Evolutionary conservation across 139 green algal species (phyloP).

Genomic region (Picochlorum sp.): DNA sequence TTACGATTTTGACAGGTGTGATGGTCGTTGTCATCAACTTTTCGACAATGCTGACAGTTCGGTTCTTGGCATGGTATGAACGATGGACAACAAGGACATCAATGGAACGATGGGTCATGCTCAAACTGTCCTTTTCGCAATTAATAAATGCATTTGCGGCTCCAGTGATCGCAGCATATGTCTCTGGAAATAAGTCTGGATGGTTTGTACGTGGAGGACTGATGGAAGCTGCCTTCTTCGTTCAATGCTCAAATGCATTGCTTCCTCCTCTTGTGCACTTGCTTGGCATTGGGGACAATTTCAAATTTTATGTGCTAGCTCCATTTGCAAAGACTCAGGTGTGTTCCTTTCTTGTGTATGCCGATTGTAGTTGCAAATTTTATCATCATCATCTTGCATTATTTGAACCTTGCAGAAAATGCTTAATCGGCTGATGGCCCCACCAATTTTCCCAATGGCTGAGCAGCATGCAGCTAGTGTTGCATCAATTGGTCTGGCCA

Average conservation of each 20-base stretch:
- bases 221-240: slow-evolving; percentile 47
- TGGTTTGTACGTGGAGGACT: slow-evolving; percentile 42
- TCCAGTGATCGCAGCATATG: slow-evolving; percentile 28
- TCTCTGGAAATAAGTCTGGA: slow-evolving; percentile 4
- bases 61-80: slow-evolving; percentile 32
- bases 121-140: slow-evolving; percentile 42
- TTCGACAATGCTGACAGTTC: slow-evolving; percentile 9
- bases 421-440: slow-evolving; percentile 31
- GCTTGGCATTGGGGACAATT: slow-evolving; percentile 22
- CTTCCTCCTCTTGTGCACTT: slow-evolving; percentile 31
- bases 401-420: slow-evolving; percentile 20
- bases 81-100: slow-evolving; percentile 34
- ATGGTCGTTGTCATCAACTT: slow-evolving; percentile 19
- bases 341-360: neutral
- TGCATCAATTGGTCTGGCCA: slow-evolving; percentile 36
- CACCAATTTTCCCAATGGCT: slow-evolving; percentile 38
- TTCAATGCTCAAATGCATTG: slow-evolving; percentile 44
- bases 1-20: slow-evolving; percentile 2
- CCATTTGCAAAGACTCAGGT: slow-evolving; percentile 23
- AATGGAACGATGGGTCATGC: slow-evolving; percentile 27
- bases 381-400: too few relatives aligned
- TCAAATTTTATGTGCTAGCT: slow-evolving; percentile 19
- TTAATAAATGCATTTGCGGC: slow-evolving; percentile 37
- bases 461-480: slow-evolving; percentile 34
- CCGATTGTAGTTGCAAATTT: neutral